A percentile compares a stretch with the other conserved stretches of the same genome.
Conservation (phyloP, 1,139 yeast species). For the Debaryomycetaceae sp. region DNA sequence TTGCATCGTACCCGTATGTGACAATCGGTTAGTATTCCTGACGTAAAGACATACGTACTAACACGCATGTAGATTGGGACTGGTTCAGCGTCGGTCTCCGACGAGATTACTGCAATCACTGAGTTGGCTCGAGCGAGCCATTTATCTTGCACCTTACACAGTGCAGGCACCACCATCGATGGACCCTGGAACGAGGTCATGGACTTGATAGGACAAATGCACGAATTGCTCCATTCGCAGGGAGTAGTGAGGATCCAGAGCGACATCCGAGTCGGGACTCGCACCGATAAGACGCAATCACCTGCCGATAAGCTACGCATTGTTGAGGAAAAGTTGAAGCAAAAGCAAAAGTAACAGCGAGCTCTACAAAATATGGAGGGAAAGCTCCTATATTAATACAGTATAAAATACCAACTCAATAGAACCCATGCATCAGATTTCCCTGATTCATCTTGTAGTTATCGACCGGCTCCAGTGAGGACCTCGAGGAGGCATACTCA, state of each 20-base stretch:
- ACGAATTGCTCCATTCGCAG: constrained; percentile 59
- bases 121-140: constrained; percentile 55
- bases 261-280: constrained; percentile 82
- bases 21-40: not conserved
- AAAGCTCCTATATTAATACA: not conserved
- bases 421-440: constrained; percentile 6
- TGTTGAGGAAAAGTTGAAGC: constrained; percentile 48
- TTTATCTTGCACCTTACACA: constrained; percentile 67
- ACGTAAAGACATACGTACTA: constrained; percentile 4
- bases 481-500: constrained; percentile 8
- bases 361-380: not conserved
- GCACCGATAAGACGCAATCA: constrained; percentile 62
- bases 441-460: constrained; percentile 7
- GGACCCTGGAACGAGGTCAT: constrained; percentile 93
- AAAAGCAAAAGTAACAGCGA: constrained; percentile 11
- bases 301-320: constrained; percentile 63
- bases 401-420: not conserved
- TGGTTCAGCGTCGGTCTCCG: constrained; percentile 69
- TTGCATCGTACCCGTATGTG: constrained; percentile 68
- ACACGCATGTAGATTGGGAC: constrained; percentile 63
- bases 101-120: constrained; percentile 70
- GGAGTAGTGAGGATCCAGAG: constrained; percentile 79
- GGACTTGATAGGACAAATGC: constrained; percentile 74
- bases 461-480: constrained; percentile 9
- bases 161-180: constrained; percentile 87